Evolutionary conservation across 805 yeast species (phyloP).

Genomic region (Schwanniomyces yamadae): DNA sequence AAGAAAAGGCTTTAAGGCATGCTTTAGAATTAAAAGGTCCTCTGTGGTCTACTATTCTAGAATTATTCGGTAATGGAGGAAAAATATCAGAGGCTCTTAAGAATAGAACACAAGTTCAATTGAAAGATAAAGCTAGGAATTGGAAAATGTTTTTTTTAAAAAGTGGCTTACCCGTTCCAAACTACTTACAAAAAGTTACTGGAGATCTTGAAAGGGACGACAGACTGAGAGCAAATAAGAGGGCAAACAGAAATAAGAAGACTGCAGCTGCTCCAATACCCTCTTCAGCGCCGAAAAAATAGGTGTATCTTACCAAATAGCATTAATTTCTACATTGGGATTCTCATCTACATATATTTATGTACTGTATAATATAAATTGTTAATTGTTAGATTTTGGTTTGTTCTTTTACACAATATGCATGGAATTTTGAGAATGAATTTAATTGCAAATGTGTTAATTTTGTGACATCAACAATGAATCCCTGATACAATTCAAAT

Average conservation of each 20-base stretch:
- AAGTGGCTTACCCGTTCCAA: conserved; percentile 74
- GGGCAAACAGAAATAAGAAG: conserved; percentile 27
- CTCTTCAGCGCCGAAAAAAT: conserved; percentile 9
- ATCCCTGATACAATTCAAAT: too few relatives aligned
- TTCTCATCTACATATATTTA: not conserved
- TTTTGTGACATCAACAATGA: too few relatives aligned
- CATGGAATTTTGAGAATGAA: not conserved
- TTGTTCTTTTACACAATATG: not conserved
- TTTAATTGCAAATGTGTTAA: conserved; percentile 7
- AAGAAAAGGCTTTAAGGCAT: conserved; percentile 77
- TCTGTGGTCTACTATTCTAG: conserved; percentile 88
- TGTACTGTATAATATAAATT: not conserved
- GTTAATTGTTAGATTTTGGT: not conserved
- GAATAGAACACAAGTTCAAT: conserved; percentile 85
- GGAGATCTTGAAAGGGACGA: conserved; percentile 72
- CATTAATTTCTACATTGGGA: not conserved
- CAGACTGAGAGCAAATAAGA: conserved; percentile 34
- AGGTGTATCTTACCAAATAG: not conserved
- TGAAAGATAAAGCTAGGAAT: conserved; percentile 95
- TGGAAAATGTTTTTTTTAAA: conserved; percentile 88
- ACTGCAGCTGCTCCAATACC: conserved; percentile 44
- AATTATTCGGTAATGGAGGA: conserved; percentile 94
- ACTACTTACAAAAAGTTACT: conserved; percentile 77
- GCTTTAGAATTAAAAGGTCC: conserved; percentile 88
- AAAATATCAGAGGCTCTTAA: conserved; percentile 77